These are phyloP conservation scores for Saturnispora sekii DNA, from an alignment of 805 yeast species.

Conservation along the genomic window DNA sequence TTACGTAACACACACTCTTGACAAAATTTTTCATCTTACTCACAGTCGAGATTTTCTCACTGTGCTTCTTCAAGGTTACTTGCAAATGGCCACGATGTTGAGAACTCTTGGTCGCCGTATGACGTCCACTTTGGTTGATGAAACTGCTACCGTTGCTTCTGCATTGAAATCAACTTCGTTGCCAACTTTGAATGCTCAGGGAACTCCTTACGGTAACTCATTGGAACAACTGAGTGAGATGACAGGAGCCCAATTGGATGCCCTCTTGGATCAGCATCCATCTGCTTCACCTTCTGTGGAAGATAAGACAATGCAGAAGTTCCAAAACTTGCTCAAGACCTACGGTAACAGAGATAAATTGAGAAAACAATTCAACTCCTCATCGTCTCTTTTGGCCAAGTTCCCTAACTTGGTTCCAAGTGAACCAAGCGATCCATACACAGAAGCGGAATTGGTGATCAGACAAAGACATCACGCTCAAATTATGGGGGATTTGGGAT, in stretches of 20 bases:
- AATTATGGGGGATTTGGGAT: conserved; percentile 51
- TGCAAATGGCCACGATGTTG: too few relatives aligned
- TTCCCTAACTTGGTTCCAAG: conserved; percentile 62
- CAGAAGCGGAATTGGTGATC: conserved; percentile 65
- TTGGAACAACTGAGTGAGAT: conserved; percentile 16
- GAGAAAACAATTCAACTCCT: conserved; percentile 15
- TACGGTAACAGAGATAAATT: conserved; percentile 19
- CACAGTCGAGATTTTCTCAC: too few relatives aligned
- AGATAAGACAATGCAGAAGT: conserved; percentile 19
- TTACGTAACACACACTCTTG: too few relatives aligned
- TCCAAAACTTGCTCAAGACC: conserved; percentile 20
- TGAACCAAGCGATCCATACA: conserved; percentile 53
- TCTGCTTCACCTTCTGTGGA: conserved; percentile 24
- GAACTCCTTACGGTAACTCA: conserved; percentile 8
- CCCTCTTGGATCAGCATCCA: conserved; percentile 18
- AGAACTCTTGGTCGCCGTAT: too few relatives aligned
- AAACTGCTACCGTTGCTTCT: background rate
- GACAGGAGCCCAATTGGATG: conserved; percentile 21
- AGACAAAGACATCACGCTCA: conserved; percentile 59
- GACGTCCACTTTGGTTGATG: too few relatives aligned
- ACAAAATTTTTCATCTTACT: too few relatives aligned
- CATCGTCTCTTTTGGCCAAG: conserved; percentile 22
- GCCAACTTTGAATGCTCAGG: conserved; percentile 6
- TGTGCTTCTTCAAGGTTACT: too few relatives aligned
- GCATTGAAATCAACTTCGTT: background rate